A percentile compares a stretch with the other conserved stretches of the same genome.
Evolutionary conservation across 2,329 filamentous ascomycete species (phyloP).

Genomic region (Helotiales sp.): DNA sequence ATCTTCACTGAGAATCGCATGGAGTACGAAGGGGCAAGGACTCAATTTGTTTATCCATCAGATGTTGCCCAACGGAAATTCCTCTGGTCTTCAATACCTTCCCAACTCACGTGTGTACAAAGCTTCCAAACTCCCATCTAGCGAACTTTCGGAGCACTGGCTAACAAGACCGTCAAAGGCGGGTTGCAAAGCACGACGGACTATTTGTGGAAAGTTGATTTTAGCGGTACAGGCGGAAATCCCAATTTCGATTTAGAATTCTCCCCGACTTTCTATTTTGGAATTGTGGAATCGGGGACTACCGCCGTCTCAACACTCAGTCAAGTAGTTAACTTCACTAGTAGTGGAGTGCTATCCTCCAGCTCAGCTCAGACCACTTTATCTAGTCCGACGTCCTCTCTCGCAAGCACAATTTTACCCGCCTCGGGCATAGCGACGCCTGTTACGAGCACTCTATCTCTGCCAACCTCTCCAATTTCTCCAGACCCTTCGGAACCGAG

Average conservation of each 20-base stretch:
- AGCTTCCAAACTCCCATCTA: background rate
- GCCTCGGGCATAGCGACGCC: background rate
- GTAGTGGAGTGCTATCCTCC: background rate
- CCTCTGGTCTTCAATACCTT: background rate
- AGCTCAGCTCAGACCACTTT: background rate
- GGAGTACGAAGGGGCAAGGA: background rate
- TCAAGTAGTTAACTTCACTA: background rate
- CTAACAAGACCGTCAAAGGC: background rate
- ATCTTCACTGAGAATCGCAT: background rate
- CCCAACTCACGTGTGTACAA: background rate
- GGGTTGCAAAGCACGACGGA: background rate
- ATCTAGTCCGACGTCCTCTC: background rate
- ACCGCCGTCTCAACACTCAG: background rate
- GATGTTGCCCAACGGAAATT: background rate
- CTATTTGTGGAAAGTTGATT: background rate
- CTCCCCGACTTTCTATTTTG: background rate
- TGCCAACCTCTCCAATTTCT: background rate
- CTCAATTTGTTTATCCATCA: background rate
- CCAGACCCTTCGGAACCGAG: background rate
- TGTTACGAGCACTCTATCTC: background rate
- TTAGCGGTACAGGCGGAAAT: background rate
- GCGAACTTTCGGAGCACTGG: background rate
- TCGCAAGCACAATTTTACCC: background rate
- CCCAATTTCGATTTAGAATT: background rate
- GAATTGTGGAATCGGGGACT: background rate